Percentiles rank a stretch among this genome's conserved stretches.
Conservation (phyloP, 1,284 basidiomycete genomes). For the Cutaneotrichosporon cavernicola region DNA sequence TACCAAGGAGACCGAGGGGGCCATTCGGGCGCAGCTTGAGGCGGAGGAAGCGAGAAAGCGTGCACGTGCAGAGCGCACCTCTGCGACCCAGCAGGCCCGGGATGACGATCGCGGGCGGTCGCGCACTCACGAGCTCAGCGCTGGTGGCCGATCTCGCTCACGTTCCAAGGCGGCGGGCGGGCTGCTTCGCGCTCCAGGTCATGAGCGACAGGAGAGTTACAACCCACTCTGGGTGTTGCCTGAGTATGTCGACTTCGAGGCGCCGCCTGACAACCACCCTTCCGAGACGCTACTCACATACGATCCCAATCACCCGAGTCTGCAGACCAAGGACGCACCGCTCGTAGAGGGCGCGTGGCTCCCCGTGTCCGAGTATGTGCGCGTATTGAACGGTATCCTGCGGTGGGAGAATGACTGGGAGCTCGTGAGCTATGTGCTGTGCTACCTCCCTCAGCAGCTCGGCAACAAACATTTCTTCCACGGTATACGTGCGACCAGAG, state of each 20-base stretch:
- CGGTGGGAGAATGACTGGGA: conserved; percentile 86
- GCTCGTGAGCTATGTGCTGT: conserved; percentile 85
- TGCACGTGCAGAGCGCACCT: conserved; percentile 15
- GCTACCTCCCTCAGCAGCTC: conserved; percentile 86
- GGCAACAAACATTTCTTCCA: conserved; percentile 97
- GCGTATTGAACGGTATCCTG: conserved; percentile 66
- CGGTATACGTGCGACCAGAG: conserved; percentile 71
- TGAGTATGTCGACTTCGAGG: conserved; percentile 68
- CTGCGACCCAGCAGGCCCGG: conserved; percentile 11
- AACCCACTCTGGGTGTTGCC: conserved; percentile 76
- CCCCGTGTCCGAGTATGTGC: conserved; percentile 76
- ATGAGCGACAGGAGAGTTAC: conserved; percentile 45
- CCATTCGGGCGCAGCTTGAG: conserved; percentile 33
- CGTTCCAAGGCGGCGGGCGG: conserved; percentile 59
- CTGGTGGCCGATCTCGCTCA: conserved; percentile 61
- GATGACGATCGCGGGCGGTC: conserved; percentile 43
- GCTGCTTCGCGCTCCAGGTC: conserved; percentile 26
- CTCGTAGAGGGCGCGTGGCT: conserved; percentile 60
- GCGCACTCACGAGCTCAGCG: conserved; percentile 11
- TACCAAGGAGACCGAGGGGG: conserved; percentile 44
- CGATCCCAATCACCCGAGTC: conserved; percentile 58
- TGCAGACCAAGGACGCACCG: conserved; percentile 57
- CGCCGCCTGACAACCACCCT: conserved; percentile 64
- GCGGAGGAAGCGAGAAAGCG: conserved; percentile 35
- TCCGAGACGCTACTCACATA: conserved; percentile 75